Base-by-base conservation (phyloP, 805 yeast species). In the Scheffersomyces spartinae region DNA sequence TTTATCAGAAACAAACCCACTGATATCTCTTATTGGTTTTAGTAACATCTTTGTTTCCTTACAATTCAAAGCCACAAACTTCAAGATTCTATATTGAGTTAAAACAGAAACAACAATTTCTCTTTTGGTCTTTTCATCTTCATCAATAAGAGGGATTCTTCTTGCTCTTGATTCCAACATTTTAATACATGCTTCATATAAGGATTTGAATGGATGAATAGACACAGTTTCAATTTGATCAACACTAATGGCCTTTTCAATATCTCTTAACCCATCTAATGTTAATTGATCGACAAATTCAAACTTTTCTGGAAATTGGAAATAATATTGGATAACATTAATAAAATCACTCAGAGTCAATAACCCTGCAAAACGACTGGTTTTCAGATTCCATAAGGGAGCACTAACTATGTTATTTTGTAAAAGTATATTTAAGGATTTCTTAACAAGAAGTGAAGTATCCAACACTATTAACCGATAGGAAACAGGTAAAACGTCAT, bases 341-440 rank as follows among this genome's bases (percentile, higher is more conserved):
- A 91, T 81, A 51, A 85, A 91, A 56, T 91, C 98, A 20, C 81
- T 71, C 10, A 94, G 74, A 4, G 97, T 91, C 41, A 91, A 61
- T 34, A 91, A 67, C 3, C 99, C 99, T 2, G 96, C 96, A 61
- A 91, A 91, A 42, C 80, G 67, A 9, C 94, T 80, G 9, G 81
- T 73, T 43, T 78, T 71, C 31, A 88, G 78, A 52, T 88, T 82
- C 99, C 99, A 91, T 26, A 91, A 61, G 3, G 99, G 98, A 4
- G 97, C 97, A 28, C 94, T 78, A 17, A 91, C 96, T 43, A 91
- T 84, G 47, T 83, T 82, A 51, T 91, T 91, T 47, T 91, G 97
- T 26, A 91, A 61, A 33, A 91, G 56, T 15, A 93, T 86, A 36
- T 84, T 85, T 43, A 91, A 63, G 4, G 95, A 81, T 47, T 88